Percentiles rank a stretch among this genome's conserved stretches.
These are phyloP conservation scores for Elasticomyces elasticus DNA, from an alignment of 495 filamentous ascomycete genomes.

Conservation along the genomic window DNA sequence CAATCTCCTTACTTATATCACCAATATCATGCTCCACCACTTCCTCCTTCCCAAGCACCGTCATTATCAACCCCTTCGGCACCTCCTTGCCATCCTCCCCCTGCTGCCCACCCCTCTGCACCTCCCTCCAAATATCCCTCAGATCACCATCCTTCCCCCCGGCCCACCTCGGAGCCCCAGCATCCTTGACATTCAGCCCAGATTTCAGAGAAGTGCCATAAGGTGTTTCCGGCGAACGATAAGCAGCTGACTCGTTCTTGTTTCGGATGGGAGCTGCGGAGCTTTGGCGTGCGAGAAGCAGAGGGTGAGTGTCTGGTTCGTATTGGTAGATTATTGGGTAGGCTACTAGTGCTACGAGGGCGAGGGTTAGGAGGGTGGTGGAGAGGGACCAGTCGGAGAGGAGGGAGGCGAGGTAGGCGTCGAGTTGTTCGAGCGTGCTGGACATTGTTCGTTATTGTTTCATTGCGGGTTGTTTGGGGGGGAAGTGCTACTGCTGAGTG, in stretches of 20 bases:
- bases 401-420: slow-evolving; percentile 55
- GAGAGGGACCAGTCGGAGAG: slow-evolving; percentile 72
- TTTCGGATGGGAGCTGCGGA: slow-evolving; percentile 67
- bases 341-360: slow-evolving; percentile 50
- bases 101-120: slow-evolving; percentile 29
- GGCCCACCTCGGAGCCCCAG: slow-evolving; percentile 71
- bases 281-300: slow-evolving; percentile 78
- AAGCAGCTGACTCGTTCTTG: slow-evolving; percentile 71
- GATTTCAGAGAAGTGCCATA: slow-evolving; percentile 71
- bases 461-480: too few species aligned
- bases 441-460: too few species aligned
- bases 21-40: slow-evolving; percentile 60
- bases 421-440: slow-evolving; percentile 41
- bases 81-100: slow-evolving; percentile 52
- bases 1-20: slow-evolving; percentile 74
- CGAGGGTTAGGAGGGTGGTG: slow-evolving; percentile 52
- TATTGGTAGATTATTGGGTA: slow-evolving; percentile 51
- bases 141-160: slow-evolving; percentile 79
- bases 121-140: slow-evolving; percentile 82
- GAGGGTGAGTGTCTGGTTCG: slow-evolving; percentile 84
- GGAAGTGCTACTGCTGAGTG: too few species aligned
- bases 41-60: slow-evolving; percentile 65
- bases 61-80: slow-evolving; percentile 65
- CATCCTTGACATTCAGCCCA: slow-evolving; percentile 77
- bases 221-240: slow-evolving; percentile 70